Percentiles rank a stretch among this genome's conserved stretches.
Evolutionary conservation across 495 filamentous ascomycete genomes (phyloP).

Genomic region (Aspergillus olivimuriae): DNA sequence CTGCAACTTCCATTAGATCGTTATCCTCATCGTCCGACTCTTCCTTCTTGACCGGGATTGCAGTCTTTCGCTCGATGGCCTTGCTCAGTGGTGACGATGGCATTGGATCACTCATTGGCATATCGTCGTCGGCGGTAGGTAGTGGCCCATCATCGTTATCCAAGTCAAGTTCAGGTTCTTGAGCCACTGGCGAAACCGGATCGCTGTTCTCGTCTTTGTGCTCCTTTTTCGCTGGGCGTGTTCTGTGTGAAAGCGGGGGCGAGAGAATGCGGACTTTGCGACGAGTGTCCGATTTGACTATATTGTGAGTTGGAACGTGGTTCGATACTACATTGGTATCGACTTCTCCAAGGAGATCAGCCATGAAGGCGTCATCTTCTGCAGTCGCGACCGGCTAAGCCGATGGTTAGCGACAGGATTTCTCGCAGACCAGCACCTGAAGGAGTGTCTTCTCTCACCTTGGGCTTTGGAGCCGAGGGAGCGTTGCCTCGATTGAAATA

Average conservation of each 20-base stretch:
- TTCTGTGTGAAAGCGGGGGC: conserved; percentile 52
- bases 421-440: not conserved
- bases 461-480: conserved; percentile 65
- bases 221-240: conserved; percentile 37
- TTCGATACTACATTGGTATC: conserved; percentile 70
- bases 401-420: conserved; percentile 4
- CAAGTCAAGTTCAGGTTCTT: conserved; percentile 30
- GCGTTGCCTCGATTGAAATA: conserved; percentile 78
- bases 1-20: conserved; percentile 79
- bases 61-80: conserved; percentile 66
- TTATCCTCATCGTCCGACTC: conserved; percentile 68
- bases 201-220: conserved; percentile 38
- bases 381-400: conserved; percentile 53
- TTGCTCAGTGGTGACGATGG: conserved; percentile 86
- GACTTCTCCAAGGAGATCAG: conserved; percentile 78
- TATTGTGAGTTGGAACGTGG: conserved; percentile 48
- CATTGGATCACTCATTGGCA: conserved; percentile 76
- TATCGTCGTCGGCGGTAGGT: conserved; percentile 54
- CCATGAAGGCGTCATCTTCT: conserved; percentile 82
- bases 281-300: conserved; percentile 65
- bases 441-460: conserved; percentile 44
- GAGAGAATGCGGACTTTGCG: conserved; percentile 76
- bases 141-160: conserved; percentile 53
- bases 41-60: conserved; percentile 52
- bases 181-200: conserved; percentile 23